Conservation (phyloP, 768 basidiomycete genomes). For the Lentinus brumalis region DNA sequence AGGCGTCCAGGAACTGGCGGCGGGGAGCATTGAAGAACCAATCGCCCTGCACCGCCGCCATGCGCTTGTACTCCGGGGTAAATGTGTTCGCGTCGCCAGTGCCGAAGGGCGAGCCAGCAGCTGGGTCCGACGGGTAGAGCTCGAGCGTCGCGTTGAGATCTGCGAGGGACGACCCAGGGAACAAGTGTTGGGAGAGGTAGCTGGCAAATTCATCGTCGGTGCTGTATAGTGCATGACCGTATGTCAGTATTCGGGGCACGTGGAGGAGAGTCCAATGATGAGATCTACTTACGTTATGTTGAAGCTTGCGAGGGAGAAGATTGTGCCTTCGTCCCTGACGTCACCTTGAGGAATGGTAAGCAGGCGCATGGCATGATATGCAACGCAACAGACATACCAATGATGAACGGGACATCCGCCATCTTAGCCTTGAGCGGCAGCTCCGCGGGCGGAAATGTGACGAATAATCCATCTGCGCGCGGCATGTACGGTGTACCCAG, state of each 20-base stretch:
- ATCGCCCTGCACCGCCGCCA: conserved; percentile 33
- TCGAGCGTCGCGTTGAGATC: conserved; percentile 20
- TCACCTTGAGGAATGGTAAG: not conserved
- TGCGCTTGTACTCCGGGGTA: conserved; percentile 40
- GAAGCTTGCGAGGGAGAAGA: conserved; percentile 30
- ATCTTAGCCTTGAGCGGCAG: conserved; percentile 46
- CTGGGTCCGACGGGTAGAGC: conserved; percentile 34
- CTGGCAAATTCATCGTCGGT: conserved; percentile 24
- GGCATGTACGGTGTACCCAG: conserved; percentile 32
- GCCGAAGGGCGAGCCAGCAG: conserved; percentile 55
- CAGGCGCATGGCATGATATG: not conserved
- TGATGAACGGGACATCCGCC: conserved; percentile 52
- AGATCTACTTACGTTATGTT: conserved; percentile 33
- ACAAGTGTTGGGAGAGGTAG: conserved; percentile 21
- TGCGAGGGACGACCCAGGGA: conserved; percentile 22
- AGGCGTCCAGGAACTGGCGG: conserved; percentile 27
- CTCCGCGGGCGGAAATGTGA: conserved; percentile 43
- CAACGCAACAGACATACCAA: conserved; percentile 31
- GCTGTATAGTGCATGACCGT: conserved; percentile 9
- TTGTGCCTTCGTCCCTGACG: conserved; percentile 61
- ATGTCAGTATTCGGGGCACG: too few relatives aligned
- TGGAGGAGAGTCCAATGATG: too few relatives aligned
- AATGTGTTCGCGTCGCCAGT: conserved; percentile 48
- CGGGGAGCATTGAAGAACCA: conserved; percentile 29
- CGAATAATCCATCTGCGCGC: conserved; percentile 49